Base-by-base conservation (phyloP, 2,329 filamentous ascomycete species). In the Penicillium sp. region DNA sequence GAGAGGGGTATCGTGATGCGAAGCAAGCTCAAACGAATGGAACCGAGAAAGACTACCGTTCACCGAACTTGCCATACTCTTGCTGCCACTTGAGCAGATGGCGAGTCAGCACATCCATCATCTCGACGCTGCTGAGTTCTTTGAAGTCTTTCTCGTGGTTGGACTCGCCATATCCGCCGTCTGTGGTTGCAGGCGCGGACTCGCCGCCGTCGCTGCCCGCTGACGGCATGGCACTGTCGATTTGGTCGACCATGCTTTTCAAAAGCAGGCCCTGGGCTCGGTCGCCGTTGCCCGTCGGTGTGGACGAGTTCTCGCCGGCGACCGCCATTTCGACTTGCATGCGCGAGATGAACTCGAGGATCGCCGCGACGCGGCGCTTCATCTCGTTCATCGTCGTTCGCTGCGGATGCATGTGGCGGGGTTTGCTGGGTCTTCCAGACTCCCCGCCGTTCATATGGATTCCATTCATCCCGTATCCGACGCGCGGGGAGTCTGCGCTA, bases 301-400 rank as follows among this genome's bases (percentile, higher is more conserved):
- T 76, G 60, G 61, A 61, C 2, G 62, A 77, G 68, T 60, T 80
- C 73, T 65, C 79, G 75, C 79, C 57, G 76, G 74, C 72, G 29
- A 84, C 86, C 1, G 90, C 91, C 74, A 96, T 83, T 67, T 97
- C 92, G 6, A 96, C 81, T 71, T 97, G 92, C 54, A 91, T 93
- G 61, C 91, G 86, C 4, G 89, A 88, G 59, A 97, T 96, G 68
- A 93, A 97, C 63, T 94, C 91, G 55, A 96, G 82, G 69, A 97
- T 95, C 18, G 85, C 89, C 4, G 89, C 85, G 5, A 92, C 91
- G 9, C 91, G 87, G 60, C 90, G 86, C 75, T 90, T 91, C 85
- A 96, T 92, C 68, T 96, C 92, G 56, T 87, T 87, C 86, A 95
- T 90, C 27, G 87, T 92, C 54, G 92, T 84, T 63, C 81, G 78